Evolutionary conservation across 1,284 basidiomycete species (phyloP).

Genomic region (Cryptococcus maquisensis): DNA sequence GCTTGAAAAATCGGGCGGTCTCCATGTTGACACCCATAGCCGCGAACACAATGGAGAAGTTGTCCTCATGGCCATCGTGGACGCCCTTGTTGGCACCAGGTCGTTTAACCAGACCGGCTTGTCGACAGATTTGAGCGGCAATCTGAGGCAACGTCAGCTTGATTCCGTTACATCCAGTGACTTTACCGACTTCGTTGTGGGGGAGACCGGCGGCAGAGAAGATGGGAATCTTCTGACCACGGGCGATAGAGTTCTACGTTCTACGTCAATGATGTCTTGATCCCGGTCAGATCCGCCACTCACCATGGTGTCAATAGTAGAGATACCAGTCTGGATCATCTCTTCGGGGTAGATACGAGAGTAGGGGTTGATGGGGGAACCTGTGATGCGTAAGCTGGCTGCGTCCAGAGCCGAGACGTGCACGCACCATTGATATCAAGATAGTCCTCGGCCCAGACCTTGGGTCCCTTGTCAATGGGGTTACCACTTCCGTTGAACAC

Average conservation of each 20-base stretch:
- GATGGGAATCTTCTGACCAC: constrained; percentile 99
- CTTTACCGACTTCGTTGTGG: constrained; percentile 79
- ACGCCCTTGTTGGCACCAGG: constrained; percentile 82
- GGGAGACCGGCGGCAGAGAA: constrained; percentile 97
- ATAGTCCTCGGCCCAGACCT: constrained; percentile 99
- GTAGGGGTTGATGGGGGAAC: constrained; percentile 98
- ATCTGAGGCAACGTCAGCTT: constrained; percentile 57
- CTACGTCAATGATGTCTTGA: neutral
- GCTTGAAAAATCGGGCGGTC: constrained; percentile 99
- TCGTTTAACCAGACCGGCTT: constrained; percentile 92
- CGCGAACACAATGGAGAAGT: constrained; percentile 99
- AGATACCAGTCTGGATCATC: constrained; percentile 99
- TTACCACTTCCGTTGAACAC: constrained; percentile 99
- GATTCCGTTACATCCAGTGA: neutral
- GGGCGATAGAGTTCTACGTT: constrained; percentile 83
- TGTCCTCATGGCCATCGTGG: constrained; percentile 98
- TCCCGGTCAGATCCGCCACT: neutral
- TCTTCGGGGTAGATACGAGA: constrained; percentile 99
- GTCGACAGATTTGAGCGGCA: constrained; percentile 99
- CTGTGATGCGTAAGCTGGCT: constrained; percentile 51
- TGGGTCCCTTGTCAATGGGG: constrained; percentile 97
- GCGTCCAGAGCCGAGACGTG: neutral
- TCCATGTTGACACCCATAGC: constrained; percentile 99
- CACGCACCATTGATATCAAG: constrained; percentile 92
- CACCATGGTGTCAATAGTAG: constrained; percentile 92